Evolutionary conservation across 2,329 filamentous ascomycete species (phyloP).

Genomic region (Conoideocrella luteorostrata): DNA sequence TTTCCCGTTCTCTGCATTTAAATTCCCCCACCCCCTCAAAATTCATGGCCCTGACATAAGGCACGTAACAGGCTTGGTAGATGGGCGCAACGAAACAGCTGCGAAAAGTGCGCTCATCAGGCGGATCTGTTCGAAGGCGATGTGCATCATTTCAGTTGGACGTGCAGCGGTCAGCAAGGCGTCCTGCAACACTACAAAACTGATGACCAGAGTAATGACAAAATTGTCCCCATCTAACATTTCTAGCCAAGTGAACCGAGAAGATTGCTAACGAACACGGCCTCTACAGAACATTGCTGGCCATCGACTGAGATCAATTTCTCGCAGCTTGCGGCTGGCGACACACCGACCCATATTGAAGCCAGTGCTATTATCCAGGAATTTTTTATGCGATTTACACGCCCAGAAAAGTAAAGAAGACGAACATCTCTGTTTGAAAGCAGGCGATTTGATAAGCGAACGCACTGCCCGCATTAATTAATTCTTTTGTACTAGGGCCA

Average conservation of each 20-base stretch:
- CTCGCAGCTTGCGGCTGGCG: slow-evolving; percentile 32
- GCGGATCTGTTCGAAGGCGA: slow-evolving; percentile 29
- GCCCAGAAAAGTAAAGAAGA: too few species aligned
- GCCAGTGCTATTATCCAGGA: slow-evolving; percentile 37
- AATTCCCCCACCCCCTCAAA: slow-evolving; percentile 21
- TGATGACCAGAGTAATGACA: slow-evolving; percentile 31
- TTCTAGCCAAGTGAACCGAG: background rate
- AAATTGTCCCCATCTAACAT: background rate
- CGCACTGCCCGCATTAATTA: too few species aligned
- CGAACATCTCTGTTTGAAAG: too few species aligned
- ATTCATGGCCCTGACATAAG: background rate
- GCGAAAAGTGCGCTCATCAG: slow-evolving; percentile 22
- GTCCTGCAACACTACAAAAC: slow-evolving; percentile 39
- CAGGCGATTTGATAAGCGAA: too few species aligned
- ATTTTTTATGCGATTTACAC: slow-evolving; percentile 34
- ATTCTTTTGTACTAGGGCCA: too few species aligned
- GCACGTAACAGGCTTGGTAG: background rate
- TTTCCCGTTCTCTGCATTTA: too few species aligned
- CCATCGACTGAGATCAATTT: slow-evolving; percentile 38
- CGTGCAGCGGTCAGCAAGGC: slow-evolving; percentile 28
- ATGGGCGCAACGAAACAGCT: slow-evolving; percentile 16
- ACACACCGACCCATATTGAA: slow-evolving; percentile 34
- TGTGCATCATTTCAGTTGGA: slow-evolving; percentile 38
- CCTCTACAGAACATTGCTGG: slow-evolving; percentile 35
- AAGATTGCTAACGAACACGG: too few species aligned